Base-by-base conservation (phyloP, 225 moss, liverwort and hornwort species). In the Bryoerythrophyllum caledonicum region DNA sequence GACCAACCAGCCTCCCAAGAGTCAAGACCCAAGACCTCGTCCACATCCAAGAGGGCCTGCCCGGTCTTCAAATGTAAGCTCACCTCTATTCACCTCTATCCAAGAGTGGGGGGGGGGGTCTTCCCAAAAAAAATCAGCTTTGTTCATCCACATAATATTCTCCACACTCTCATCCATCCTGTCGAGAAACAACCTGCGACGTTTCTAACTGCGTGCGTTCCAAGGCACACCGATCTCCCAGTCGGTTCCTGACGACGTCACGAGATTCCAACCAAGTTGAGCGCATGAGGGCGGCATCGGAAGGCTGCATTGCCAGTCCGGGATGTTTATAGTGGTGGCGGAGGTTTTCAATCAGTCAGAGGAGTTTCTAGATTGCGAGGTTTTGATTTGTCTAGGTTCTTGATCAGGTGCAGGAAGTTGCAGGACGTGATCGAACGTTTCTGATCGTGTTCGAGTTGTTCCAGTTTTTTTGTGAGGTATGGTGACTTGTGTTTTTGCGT, bases 171-270 rank as follows among this genome's bases (percentile, higher is more conserved):
- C 46, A 66, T 66, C 48, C 66, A 28, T 6, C 0, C 1, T 2
- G 1, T 20, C 20, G n/a, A 28, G 71, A 55, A 56, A 63, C 21
- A 30, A 23, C 5, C 14, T 5, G 1, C 6, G 58, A 65, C 71
- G 12, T 56, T 6, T 11, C 71, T 12, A 27, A 12, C 20, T 2
- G 19, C 78, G 32, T 78, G 65, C 25, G 12, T 19, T 64, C 65
- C 71, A 78, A 65, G 71, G 19, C 63, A 70, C 19, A 1, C 15
- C n/a, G 68, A 34, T 68, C 55, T 43, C 20, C 0, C 2, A 0
- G 0, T 0, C 0, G 0, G 60, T 72, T 60, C 41, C 3, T 44
- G 0, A 1, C 0, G 4, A 19, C 57, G 1, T 27, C 2, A 13
- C 23, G 46, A 16, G 32, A 0, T 54, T 55, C 62, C 20, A 4